Conservation (phyloP, 345 rosid species). For the Populus nigra region DNA sequence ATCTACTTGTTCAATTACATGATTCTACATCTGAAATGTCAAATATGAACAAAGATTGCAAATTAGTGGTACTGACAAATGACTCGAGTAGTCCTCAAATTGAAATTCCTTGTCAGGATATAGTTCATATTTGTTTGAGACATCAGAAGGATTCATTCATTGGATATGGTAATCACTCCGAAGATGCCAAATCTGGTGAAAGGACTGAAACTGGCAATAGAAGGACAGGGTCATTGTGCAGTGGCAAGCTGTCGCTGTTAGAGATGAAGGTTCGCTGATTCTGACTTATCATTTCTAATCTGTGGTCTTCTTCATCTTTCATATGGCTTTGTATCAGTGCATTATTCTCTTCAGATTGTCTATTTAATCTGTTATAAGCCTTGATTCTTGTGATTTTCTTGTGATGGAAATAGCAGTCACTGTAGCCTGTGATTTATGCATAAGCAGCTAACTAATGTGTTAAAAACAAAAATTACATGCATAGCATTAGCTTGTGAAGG, state of each 20-base stretch:
- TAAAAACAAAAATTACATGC: not conserved
- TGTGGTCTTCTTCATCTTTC: not conserved
- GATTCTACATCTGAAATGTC: conserved; percentile 31
- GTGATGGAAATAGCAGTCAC: not conserved
- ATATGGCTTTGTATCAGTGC: not conserved
- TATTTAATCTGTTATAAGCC: not conserved
- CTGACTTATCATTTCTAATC: not conserved
- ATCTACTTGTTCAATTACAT: conserved; percentile 22
- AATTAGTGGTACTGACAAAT: conserved; percentile 50
- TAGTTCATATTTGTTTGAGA: conserved; percentile 38
- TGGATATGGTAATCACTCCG: conserved; percentile 20
- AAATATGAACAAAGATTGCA: conserved; percentile 34
- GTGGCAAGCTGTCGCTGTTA: conserved; percentile 21
- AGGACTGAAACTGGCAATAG: conserved; percentile 19
- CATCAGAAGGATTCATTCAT: conserved; percentile 32
- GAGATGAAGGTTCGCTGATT: conserved; percentile 38
- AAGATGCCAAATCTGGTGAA: conserved; percentile 16
- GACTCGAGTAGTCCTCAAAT: conserved; percentile 49
- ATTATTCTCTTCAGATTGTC: not conserved
- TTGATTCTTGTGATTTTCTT: not conserved
- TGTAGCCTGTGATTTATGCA: not conserved
- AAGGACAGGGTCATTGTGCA: conserved; percentile 28
- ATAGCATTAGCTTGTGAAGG: not conserved
- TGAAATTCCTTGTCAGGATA: conserved; percentile 52
- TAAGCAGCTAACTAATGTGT: not conserved